A percentile compares a stretch with the other conserved stretches of the same genome.
These are phyloP conservation scores for Mariannaea elegans DNA, from an alignment of 2,329 filamentous ascomycete species.

Conservation along the genomic window DNA sequence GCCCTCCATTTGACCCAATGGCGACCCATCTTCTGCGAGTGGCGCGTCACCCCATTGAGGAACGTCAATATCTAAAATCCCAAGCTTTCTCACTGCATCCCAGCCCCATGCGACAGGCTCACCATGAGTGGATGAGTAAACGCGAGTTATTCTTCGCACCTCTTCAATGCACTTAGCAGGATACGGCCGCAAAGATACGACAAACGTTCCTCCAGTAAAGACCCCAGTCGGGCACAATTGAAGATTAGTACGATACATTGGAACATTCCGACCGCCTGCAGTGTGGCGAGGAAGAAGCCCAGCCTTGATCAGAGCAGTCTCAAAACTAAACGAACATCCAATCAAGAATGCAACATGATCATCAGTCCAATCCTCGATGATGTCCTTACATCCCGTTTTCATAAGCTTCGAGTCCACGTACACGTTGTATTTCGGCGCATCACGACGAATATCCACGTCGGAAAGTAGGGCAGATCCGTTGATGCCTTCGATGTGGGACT, in stretches of 20 bases:
- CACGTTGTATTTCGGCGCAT: slow-evolving; percentile 66
- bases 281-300: slow-evolving; percentile 62
- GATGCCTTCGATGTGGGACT: slow-evolving; percentile 37
- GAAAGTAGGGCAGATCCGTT: slow-evolving; percentile 19
- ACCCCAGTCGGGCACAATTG: neutral
- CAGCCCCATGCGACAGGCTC: slow-evolving; percentile 73
- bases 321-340: slow-evolving; percentile 72
- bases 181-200: slow-evolving; percentile 68
- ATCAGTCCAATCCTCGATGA: slow-evolving; percentile 61
- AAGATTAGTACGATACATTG: slow-evolving; percentile 69
- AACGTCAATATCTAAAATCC: slow-evolving; percentile 60
- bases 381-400: slow-evolving; percentile 50
- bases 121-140: slow-evolving; percentile 66
- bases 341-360: slow-evolving; percentile 70
- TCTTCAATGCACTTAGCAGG: slow-evolving; percentile 55
- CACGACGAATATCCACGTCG: slow-evolving; percentile 63
- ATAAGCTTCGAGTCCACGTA: slow-evolving; percentile 58
- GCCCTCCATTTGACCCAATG: slow-evolving; percentile 46
- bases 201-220: slow-evolving; percentile 1
- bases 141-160: slow-evolving; percentile 64
- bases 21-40: slow-evolving; percentile 51
- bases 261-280: slow-evolving; percentile 58
- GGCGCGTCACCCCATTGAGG: slow-evolving; percentile 67
- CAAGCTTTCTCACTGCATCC: slow-evolving; percentile 61
- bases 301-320: slow-evolving; percentile 60